A percentile compares a stretch with the other conserved stretches of the same genome.
These are phyloP conservation scores for Starmerella potacharoeniae DNA, from an alignment of 805 yeast genomes.

Conservation along the genomic window DNA sequence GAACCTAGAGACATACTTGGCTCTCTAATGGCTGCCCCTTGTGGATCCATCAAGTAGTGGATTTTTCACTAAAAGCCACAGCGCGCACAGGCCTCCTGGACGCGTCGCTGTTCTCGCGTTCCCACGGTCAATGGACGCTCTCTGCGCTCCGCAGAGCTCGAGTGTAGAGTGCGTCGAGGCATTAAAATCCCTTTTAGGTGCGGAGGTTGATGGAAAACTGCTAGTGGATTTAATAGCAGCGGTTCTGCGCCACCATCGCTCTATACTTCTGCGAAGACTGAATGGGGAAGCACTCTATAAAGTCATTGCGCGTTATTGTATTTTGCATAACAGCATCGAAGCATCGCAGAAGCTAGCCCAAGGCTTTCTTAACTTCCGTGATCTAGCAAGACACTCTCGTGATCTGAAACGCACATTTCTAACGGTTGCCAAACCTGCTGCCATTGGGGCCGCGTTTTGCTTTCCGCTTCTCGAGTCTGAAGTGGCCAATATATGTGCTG, in stretches of 20 bases:
- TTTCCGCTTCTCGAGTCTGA: slow-evolving; percentile 9
- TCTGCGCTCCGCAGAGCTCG: slow-evolving; percentile 2
- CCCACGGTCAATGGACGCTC: background rate
- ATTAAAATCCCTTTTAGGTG: background rate
- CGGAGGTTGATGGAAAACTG: background rate
- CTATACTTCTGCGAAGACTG: slow-evolving; percentile 1
- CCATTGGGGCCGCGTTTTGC: slow-evolving; percentile 7
- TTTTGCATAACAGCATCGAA: background rate
- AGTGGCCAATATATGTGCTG: background rate
- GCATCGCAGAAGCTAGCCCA: background rate
- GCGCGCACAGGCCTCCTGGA: background rate
- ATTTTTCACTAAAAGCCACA: slow-evolving; percentile 3
- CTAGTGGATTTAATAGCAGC: background rate
- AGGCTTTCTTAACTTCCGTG: slow-evolving; percentile 2
- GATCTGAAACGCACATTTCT: slow-evolving; percentile 3
- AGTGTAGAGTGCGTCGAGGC: slow-evolving; percentile 3
- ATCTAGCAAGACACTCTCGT: slow-evolving; percentile 3
- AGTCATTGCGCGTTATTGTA: slow-evolving; percentile 7
- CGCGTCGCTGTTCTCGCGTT: background rate
- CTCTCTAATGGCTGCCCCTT: background rate
- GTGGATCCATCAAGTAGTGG: background rate
- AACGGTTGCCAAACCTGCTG: background rate
- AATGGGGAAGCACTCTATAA: slow-evolving; percentile 10
- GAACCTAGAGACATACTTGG: background rate
- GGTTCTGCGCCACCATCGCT: background rate